These are phyloP conservation scores for Trichosporon sp. DNA, from an alignment of 1,284 basidiomycete genomes.

Conservation along the genomic window DNA sequence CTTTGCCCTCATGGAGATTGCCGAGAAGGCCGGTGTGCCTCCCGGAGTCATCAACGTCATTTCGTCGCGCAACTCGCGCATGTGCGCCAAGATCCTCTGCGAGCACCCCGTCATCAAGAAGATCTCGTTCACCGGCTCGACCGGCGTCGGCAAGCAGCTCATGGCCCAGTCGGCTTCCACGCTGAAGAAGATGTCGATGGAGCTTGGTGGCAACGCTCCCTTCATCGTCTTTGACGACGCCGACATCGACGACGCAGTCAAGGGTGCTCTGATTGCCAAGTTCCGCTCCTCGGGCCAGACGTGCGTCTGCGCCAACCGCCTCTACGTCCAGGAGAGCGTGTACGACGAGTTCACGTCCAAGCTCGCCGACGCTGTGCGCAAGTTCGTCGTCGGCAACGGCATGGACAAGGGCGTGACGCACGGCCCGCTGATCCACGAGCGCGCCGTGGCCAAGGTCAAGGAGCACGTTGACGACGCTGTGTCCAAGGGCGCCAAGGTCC, in stretches of 20 bases:
- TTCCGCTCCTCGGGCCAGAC: conserved; percentile 88
- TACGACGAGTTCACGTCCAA: conserved; percentile 34
- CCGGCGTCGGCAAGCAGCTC: conserved; percentile 78
- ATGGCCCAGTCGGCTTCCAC: conserved; percentile 79
- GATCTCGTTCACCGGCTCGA: conserved; percentile 85
- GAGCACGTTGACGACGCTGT: conserved; percentile 80
- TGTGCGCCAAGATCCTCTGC: conserved; percentile 29
- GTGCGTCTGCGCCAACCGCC: conserved; percentile 57
- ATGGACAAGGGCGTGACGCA: conserved; percentile 69
- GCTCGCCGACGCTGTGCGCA: conserved; percentile 54
- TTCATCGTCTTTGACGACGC: conserved; percentile 97
- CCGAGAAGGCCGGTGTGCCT: conserved; percentile 83
- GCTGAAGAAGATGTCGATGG: conserved; percentile 82
- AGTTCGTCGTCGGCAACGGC: conserved; percentile 84
- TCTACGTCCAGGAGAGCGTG: conserved; percentile 64
- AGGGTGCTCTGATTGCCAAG: conserved; percentile 78
- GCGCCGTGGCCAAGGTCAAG: conserved; percentile 76
- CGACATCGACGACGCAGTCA: conserved; percentile 81
- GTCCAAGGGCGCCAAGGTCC: conserved; percentile 70
- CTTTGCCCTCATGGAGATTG: conserved; percentile 64
- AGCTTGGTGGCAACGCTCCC: conserved; percentile 60
- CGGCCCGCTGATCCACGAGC: conserved; percentile 81
- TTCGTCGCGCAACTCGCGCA: conserved; percentile 49
- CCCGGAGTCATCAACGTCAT: conserved; percentile 91
- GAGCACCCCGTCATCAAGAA: conserved; percentile 60